Evolutionary conservation across 306 rosid species (phyloP), one percentile per base, ranked within the genome.

Genomic region (Gastrolobium bilobum): DNA sequence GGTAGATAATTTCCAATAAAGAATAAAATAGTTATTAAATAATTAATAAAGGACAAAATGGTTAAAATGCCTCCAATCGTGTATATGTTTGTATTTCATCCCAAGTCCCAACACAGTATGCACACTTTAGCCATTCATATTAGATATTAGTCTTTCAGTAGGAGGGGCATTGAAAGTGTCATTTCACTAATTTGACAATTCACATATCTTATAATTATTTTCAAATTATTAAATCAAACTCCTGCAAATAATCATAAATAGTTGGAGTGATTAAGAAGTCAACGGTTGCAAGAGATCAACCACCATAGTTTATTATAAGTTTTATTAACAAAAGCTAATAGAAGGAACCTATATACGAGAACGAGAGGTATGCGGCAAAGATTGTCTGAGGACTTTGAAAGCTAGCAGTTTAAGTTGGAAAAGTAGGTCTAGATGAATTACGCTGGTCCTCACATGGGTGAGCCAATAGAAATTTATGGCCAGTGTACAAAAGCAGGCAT

Each of bases 341-440:
- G 7, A 68, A 68, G 59, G 34, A 48, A 50, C 78, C 11, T 68
- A 4, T 35, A 61, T 48, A 11, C 4, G 44, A 40, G 6, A 40
- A 7, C 6, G 6, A 5, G 7, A 40, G 33, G 29, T 53, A 6
- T 26, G 52, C 35, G 30, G 68, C 31, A 60, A 33, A 35, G 5
- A 1, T 71, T 53, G 26, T 20, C 26, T 20, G 7, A 20, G 65
- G 38, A 71, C 11, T 40, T 53, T 71, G 37, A 54, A 71, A 40
- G 43, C 29, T 10, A 35, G 65, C 6, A 38, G 63, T 57, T 57
- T 29, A 54, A 57, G 52, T 52, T 71, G 57, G 42, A n/a, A 73
- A 73, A 58, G 42, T 30, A 3, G 68, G 30, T 31, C 11, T 53
- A 42, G 30, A 13, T 33, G 31, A 57, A 42, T 57, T 29, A 10